Base-by-base conservation (phyloP, 371 early-diverging fungal genomes). In the Lichtheimia ornata region DNA sequence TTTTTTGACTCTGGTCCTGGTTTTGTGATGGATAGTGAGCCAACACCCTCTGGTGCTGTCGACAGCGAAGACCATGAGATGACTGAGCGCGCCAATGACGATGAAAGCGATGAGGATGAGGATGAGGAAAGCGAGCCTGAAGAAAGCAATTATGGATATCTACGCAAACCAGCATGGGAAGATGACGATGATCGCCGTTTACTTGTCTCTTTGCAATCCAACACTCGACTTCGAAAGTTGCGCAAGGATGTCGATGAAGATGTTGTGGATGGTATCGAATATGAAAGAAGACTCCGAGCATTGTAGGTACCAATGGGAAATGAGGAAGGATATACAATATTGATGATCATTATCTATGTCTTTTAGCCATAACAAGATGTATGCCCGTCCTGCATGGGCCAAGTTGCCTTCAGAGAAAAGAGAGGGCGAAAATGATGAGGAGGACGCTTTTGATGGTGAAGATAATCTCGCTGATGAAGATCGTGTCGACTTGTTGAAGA, bases 381-480 rank as follows among this genome's bases (percentile, higher is more conserved):
- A 95, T 61, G 94, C 95, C n/a, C 88, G 84, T 5, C 95, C 97
- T 0, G 77, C 78, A 50, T 97, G 97, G 97, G 94, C 96, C 25
- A 70, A 60, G 57, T 73, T 77, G 30, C 84, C 80, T 17, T 79
- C 76, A 27, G 81, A 71, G 68, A 50, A 62, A 51, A 52, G 67
- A 64, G 27, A 62, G n/a, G 50, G 40, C 17, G 30, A 30, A 6
- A 20, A 56, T 20, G 42, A 25, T 24, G n/a, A 40, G 12, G 51
- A 51, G 15, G 74, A 81, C 30, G 53, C 50, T 15, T 45, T 67
- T 15, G 53, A 58, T 5, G 69, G 72, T 28, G 73, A 71, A 25
- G 66, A 72, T 30, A 66, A 82, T 28, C 69, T 80, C 28, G 80
- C 78, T 44, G 74, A 81, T 24, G 74, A 74, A 50, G 66, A 68